phyloP scores from a whole-genome alignment of 306 rosid genomes.

The Quercus agrifolia region DNA sequence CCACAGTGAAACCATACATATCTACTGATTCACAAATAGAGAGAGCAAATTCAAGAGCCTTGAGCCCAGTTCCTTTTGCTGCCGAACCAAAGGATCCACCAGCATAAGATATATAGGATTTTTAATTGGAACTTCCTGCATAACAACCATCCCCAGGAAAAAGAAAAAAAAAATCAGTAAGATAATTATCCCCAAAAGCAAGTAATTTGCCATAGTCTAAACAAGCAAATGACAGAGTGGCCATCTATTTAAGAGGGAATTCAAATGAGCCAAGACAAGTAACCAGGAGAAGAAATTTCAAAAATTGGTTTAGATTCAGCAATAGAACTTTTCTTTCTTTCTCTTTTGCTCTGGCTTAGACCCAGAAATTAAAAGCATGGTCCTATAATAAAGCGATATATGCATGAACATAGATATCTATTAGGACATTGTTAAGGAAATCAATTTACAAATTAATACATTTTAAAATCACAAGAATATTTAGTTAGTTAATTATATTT shows the following conservation, averaged over 20 bases:
- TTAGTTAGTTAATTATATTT: neutral
- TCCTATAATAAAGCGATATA: neutral
- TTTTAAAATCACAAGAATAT: neutral
- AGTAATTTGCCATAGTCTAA: neutral
- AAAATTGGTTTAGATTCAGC: neutral
- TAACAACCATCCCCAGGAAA: slow-evolving; percentile 20
- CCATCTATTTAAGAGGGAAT: neutral
- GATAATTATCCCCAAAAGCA: neutral
- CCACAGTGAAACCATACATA: slow-evolving; percentile 99
- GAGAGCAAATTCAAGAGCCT: slow-evolving; percentile 98
- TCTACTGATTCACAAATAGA: slow-evolving; percentile 92
- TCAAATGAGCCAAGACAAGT: neutral
- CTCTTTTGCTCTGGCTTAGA: neutral
- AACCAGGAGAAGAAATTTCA: neutral
- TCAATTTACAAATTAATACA: neutral
- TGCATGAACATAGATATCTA: neutral
- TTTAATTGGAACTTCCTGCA: slow-evolving; percentile 89
- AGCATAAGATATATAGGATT: slow-evolving; percentile 93
- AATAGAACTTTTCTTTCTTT: neutral
- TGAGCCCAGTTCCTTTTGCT: slow-evolving; percentile 98
- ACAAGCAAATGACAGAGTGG: neutral
- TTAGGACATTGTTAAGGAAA: neutral
- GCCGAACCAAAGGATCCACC: slow-evolving; percentile 98
- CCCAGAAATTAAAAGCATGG: neutral
- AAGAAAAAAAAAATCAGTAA: neutral